Conservation (phyloP, 768 basidiomycete species). For the Boletus tylopilopsis region DNA sequence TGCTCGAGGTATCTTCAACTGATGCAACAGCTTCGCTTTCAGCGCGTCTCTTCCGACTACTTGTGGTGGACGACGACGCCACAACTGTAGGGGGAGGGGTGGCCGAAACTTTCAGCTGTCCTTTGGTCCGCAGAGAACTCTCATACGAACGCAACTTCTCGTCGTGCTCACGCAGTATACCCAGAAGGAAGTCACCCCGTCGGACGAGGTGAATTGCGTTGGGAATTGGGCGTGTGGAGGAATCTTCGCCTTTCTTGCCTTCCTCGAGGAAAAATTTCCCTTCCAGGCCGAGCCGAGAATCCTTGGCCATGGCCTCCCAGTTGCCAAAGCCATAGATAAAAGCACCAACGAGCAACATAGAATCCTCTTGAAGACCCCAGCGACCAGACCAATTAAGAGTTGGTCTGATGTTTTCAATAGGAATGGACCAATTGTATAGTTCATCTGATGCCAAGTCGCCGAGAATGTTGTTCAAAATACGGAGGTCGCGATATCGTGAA, state of each 20-base stretch:
- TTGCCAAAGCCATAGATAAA: constrained; percentile 92
- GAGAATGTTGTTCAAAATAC: constrained; percentile 81
- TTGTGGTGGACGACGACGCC: constrained; percentile 59
- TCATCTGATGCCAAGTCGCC: constrained; percentile 58
- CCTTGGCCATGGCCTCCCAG: constrained; percentile 95
- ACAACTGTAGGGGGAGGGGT: constrained; percentile 73
- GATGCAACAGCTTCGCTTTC: constrained; percentile 84
- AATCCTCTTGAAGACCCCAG: constrained; percentile 90
- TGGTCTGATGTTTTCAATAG: constrained; percentile 89
- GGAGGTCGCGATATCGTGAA: constrained; percentile 83
- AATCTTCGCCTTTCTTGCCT: constrained; percentile 89
- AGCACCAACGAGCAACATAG: constrained; percentile 92
- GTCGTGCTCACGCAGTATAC: constrained; percentile 80
- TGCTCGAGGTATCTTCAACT: constrained; percentile 62
- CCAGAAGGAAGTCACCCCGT: constrained; percentile 89
- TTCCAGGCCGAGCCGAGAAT: constrained; percentile 72
- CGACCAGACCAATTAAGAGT: constrained; percentile 96
- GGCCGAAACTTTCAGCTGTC: constrained; percentile 64
- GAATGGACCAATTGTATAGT: constrained; percentile 79
- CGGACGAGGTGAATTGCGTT: constrained; percentile 98
- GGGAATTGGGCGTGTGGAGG: constrained; percentile 83
- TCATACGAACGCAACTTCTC: constrained; percentile 90
- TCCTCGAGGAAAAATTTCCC: constrained; percentile 99
- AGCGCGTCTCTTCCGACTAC: constrained; percentile 68
- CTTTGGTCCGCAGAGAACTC: constrained; percentile 68